These are phyloP conservation scores for Trichophyton verrucosum DNA, from an alignment of 2,329 filamentous ascomycete genomes.

Conservation along the genomic window DNA sequence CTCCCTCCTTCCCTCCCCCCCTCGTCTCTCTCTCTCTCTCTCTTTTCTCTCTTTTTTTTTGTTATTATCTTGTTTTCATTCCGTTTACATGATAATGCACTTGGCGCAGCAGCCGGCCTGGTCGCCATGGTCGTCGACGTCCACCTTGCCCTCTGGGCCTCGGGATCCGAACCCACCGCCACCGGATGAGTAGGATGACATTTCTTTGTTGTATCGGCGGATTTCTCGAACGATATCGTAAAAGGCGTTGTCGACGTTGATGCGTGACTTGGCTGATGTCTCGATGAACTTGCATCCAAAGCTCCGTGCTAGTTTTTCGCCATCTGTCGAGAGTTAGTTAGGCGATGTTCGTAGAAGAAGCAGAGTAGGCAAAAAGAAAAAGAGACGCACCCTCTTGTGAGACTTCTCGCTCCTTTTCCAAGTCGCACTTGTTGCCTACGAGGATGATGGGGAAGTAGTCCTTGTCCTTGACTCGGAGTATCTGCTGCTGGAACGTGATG, in stretches of 20 bases:
- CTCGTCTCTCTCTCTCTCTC: too few relatives aligned
- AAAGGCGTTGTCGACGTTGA: conserved; percentile 97
- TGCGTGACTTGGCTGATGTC: conserved; percentile 94
- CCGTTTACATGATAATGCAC: conserved; percentile 71
- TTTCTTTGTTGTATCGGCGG: conserved; percentile 94
- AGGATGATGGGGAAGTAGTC: conserved; percentile 99
- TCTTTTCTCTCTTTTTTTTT: too few relatives aligned
- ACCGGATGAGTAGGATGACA: conserved; percentile 71
- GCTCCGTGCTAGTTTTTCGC: conserved; percentile 67
- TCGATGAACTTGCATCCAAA: conserved; percentile 99
- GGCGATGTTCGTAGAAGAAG: too few relatives aligned
- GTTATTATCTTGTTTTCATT: background rate
- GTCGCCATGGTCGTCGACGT: conserved; percentile 49
- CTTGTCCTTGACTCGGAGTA: conserved; percentile 96
- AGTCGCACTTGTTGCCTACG: conserved; percentile 97
- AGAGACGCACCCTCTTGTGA: conserved; percentile 69
- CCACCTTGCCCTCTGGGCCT: conserved; percentile 54
- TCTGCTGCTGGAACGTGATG: conserved; percentile 96
- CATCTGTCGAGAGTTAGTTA: conserved; percentile 50
- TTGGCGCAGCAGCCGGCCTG: conserved; percentile 64
- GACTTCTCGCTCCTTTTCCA: conserved; percentile 84
- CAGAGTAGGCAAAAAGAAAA: background rate
- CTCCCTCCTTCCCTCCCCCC: too few relatives aligned
- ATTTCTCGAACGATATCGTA: conserved; percentile 98
- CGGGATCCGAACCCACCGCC: conserved; percentile 52